Percentiles rank a stretch among this genome's conserved stretches.
Conservation (phyloP, 495 filamentous ascomycete species). For the Lasiosphaeriaceae sp. region DNA sequence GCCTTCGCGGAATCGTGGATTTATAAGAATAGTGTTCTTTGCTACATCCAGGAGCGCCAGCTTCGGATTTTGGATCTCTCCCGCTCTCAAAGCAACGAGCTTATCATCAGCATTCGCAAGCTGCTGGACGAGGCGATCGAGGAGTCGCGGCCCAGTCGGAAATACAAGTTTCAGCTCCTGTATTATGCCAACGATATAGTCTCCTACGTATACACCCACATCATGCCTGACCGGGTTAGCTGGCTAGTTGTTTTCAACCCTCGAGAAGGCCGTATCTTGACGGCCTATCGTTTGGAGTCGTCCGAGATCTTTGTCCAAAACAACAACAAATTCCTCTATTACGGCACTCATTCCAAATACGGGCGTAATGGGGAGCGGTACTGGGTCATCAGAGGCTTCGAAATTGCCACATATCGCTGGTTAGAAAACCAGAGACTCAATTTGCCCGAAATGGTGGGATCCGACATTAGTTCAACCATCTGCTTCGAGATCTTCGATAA, state of each 20-base stretch:
- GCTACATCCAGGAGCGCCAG: slow-evolving; percentile 51
- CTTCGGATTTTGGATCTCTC: slow-evolving; percentile 64
- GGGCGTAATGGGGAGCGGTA: slow-evolving; percentile 48
- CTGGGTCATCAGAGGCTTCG: slow-evolving; percentile 59
- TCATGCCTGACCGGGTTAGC: slow-evolving; percentile 31
- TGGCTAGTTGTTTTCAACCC: slow-evolving; percentile 61
- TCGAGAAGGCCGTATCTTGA: slow-evolving; percentile 35
- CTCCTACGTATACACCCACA: slow-evolving; percentile 49
- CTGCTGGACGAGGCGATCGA: slow-evolving; percentile 37
- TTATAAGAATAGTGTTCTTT: slow-evolving; percentile 62
- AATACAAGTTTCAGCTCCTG: slow-evolving; percentile 54
- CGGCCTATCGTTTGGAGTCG: slow-evolving; percentile 39
- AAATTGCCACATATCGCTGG: slow-evolving; percentile 38
- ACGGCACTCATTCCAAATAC: slow-evolving; percentile 55
- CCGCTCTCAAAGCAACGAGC: slow-evolving; percentile 45
- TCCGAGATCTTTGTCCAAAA: slow-evolving; percentile 69
- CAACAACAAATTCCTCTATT: slow-evolving; percentile 60
- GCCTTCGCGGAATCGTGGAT: slow-evolving; percentile 59
- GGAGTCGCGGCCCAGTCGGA: slow-evolving; percentile 28
- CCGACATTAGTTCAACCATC: slow-evolving; percentile 62
- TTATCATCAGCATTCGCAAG: slow-evolving; percentile 53
- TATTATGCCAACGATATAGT: slow-evolving; percentile 60
- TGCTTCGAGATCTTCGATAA: slow-evolving; percentile 68
- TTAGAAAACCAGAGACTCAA: slow-evolving; percentile 37
- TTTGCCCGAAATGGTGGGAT: slow-evolving; percentile 53